Conservation (phyloP, 148 eudicot species). For the Amaranthus hypochondriacus region DNA sequence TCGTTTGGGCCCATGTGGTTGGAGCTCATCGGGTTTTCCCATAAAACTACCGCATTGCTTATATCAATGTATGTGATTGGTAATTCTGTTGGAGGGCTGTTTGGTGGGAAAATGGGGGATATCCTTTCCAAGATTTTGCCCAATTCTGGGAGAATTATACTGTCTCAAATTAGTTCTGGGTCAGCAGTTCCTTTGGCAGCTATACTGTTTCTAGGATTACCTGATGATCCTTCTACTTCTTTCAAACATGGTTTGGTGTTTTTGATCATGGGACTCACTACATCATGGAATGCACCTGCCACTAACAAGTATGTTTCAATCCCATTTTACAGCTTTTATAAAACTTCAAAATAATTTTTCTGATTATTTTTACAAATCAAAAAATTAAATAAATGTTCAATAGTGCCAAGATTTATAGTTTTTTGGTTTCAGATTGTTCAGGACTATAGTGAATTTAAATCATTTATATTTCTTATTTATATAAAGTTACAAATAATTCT, state of each 20-base stretch:
- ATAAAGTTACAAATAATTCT: no score
- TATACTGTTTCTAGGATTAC: conserved; percentile 53
- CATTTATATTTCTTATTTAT: no score
- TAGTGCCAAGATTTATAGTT: no score
- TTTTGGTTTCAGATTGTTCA: no score
- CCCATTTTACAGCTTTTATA: not conserved
- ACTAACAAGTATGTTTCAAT: conserved; percentile 69
- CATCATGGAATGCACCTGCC: conserved; percentile 78
- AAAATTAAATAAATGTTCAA: no score
- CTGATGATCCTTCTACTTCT: conserved; percentile 57
- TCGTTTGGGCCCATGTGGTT: conserved; percentile 92
- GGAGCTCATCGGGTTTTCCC: conserved; percentile 87
- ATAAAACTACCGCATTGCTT: conserved; percentile 57
- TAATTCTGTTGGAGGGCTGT: conserved; percentile 59
- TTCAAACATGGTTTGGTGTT: conserved; percentile 52
- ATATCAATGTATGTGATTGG: conserved; percentile 62
- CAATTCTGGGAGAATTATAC: conserved; percentile 64
- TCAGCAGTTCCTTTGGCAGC: conserved; percentile 86
- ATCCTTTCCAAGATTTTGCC: conserved; percentile 50
- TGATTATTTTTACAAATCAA: no score
- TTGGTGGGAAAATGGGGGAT: conserved; percentile 92
- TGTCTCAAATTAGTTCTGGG: conserved; percentile 81
- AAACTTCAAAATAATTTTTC: not conserved
- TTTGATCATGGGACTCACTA: conserved; percentile 66
- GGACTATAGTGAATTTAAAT: no score